phyloP scores from a whole-genome alignment of 106 monocot genomes.

The Apostasia shenzhenica region DNA sequence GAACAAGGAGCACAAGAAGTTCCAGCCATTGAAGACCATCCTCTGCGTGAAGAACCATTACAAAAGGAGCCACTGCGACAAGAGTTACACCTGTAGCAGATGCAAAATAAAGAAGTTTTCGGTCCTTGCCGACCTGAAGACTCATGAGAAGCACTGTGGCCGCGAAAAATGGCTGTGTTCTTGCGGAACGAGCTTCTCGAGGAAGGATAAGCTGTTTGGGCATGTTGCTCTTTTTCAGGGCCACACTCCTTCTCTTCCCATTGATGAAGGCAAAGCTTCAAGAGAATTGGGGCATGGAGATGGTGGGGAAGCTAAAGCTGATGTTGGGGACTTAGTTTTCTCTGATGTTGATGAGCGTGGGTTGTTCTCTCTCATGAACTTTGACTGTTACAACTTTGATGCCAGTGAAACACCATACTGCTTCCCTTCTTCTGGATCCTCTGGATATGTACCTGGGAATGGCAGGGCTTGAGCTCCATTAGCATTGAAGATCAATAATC shows the following conservation, averaged over 20 bases:
- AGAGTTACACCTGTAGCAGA: constrained; percentile 61
- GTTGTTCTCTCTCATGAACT: constrained; percentile 41
- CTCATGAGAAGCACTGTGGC: constrained; percentile 93
- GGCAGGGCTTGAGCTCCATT: neutral
- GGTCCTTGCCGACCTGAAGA: constrained; percentile 76
- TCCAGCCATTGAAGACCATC: constrained; percentile 89
- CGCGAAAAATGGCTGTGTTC: constrained; percentile 74
- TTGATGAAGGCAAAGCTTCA: constrained; percentile 21
- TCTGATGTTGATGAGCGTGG: constrained; percentile 30
- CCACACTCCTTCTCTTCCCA: constrained; percentile 35
- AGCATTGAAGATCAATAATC: no score
- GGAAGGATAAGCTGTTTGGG: constrained; percentile 82
- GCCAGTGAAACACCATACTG: constrained; percentile 27
- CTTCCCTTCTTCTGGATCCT: constrained; percentile 19
- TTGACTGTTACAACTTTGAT: constrained; percentile 38
- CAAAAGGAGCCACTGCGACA: constrained; percentile 87
- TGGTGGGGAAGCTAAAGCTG: neutral
- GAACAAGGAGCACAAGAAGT: constrained; percentile 93
- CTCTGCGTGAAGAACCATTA: constrained; percentile 96
- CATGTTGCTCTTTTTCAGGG: constrained; percentile 58
- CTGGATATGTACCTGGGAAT: constrained; percentile 13
- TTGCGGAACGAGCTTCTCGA: constrained; percentile 78
- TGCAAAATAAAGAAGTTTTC: constrained; percentile 82
- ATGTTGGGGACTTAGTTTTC: constrained; percentile 1
- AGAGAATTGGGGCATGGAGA: neutral